Percentiles rank a stretch among this genome's conserved stretches.
Conservation (phyloP, 305 asterid species). For the Striga hermonthica region DNA sequence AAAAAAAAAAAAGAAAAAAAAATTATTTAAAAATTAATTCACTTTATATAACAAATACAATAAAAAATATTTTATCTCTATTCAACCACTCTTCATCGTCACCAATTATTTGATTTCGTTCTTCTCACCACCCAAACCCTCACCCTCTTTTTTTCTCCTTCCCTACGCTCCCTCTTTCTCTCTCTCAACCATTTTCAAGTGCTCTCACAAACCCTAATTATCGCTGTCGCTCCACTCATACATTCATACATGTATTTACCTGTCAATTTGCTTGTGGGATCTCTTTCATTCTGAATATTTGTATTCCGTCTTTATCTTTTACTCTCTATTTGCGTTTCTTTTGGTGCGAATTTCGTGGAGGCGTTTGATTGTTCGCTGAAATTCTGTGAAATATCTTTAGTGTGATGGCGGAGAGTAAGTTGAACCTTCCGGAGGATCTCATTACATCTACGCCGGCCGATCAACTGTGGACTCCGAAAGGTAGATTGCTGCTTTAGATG, state of each 20-base stretch:
- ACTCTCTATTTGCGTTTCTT: conserved; percentile 25
- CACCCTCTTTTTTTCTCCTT: conserved; percentile 42
- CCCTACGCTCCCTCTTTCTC: conserved; percentile 39
- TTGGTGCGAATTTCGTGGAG: conserved; percentile 29
- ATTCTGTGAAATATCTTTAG: conserved; percentile 30
- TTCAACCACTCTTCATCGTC: too few species aligned
- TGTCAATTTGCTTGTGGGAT: conserved; percentile 28
- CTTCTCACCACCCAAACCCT: conserved; percentile 62
- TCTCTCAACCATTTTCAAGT: conserved; percentile 28
- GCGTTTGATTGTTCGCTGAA: conserved; percentile 30
- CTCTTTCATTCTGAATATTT: conserved; percentile 33
- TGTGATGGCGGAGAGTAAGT: conserved; percentile 59
- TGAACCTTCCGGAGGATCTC: conserved; percentile 62
- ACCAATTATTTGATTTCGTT: conserved; percentile 16
- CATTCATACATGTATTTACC: conserved; percentile 9
- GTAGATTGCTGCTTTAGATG: conserved; percentile 37
- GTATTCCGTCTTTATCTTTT: conserved; percentile 13
- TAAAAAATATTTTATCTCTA: too few species aligned
- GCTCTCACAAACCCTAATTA: conserved; percentile 53
- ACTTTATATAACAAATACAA: too few species aligned
- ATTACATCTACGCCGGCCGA: conserved; percentile 51
- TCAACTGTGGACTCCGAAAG: conserved; percentile 74
- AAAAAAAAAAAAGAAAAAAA: too few species aligned
- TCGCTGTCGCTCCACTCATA: conserved; percentile 31
- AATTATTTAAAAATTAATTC: too few species aligned